Base-by-base conservation (phyloP, 768 basidiomycete genomes). In the Amyloporia xantha region DNA sequence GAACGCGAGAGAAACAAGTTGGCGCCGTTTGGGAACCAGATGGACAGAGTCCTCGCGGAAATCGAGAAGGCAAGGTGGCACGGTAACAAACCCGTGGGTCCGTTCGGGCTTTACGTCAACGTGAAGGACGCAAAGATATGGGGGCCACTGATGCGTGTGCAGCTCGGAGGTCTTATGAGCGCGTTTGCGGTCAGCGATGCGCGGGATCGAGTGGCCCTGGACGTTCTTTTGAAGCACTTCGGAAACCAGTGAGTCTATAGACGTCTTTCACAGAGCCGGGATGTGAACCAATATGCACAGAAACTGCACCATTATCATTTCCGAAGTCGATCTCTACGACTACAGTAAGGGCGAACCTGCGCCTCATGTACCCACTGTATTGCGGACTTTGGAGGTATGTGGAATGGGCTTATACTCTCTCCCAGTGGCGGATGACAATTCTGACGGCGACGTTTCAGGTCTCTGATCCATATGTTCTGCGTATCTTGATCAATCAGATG, bases 361-460 rank as follows among this genome's bases (percentile, higher is more conserved):
- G 2, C 60, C 61, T n/a, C 50, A 75, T 20, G 74, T 83, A 44
- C 69, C 80, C 2, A 97, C 94, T 5, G 77, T 94, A 20, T 72
- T 95, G 21, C 84, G 91, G 23, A 85, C 84, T 15, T 74, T 97
- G 6, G 81, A 86, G 21, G 95, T 92, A 53, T 6, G 78, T n/a
- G n/a, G n/a, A n/a, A n/a, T n/a, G n/a, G n/a, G n/a, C n/a, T n/a
- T n/a, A n/a, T 67, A 3, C 15, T n/a, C 4, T 3, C 6, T 7
- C 41, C 11, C n/a, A n/a, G n/a, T n/a, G n/a, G n/a, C n/a, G n/a
- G n/a, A n/a, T n/a, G 11, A 26, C 6, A 5, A 5, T 5, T 9
- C 17, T n/a, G 41, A 40, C 55, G 20, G 54, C 28, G 15, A 39
- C 23, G 37, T 48, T 44, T 19, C 55, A 97, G 92, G 73, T 95